phyloP scores from a whole-genome alignment of 2,329 filamentous ascomycete species.

The Fonsecaea pedrosoi region DNA sequence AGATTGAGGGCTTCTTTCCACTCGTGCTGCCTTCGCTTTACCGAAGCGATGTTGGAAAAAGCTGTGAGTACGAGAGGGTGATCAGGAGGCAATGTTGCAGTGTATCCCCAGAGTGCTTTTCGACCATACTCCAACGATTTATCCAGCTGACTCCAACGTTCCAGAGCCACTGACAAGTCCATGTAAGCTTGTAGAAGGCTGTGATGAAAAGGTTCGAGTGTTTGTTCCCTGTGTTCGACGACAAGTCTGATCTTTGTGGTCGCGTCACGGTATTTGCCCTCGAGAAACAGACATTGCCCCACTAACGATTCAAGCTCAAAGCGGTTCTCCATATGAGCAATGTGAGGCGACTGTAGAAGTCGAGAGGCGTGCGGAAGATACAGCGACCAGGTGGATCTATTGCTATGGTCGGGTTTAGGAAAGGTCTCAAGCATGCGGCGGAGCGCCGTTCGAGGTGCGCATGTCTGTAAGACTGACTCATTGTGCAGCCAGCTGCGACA shows the following conservation, averaged over 20 bases:
- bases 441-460: conserved; percentile 28
- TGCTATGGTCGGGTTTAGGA: conserved; percentile 10
- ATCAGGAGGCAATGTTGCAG: not conserved
- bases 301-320: not conserved
- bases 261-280: conserved; percentile 3
- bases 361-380: not conserved
- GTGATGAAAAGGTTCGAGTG: not conserved
- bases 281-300: not conserved
- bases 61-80: not conserved
- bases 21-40: not conserved
- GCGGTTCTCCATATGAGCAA: conserved; percentile 1
- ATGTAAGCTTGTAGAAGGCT: not conserved
- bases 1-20: not conserved
- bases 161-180: not conserved
- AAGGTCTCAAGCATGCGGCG: conserved; percentile 38
- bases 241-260: not conserved
- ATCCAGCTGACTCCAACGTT: not conserved
- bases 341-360: conserved; percentile 1
- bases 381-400: not conserved
- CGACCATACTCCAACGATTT: not conserved
- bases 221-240: not conserved
- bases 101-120: not conserved
- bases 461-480: conserved; percentile 28
- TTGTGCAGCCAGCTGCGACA: conserved; percentile 45
- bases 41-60: conserved; percentile 4